Evolutionary conservation across 345 rosid species (phyloP), one percentile per base, ranked within the genome.

Genomic region (Boechera divaricarpa): DNA sequence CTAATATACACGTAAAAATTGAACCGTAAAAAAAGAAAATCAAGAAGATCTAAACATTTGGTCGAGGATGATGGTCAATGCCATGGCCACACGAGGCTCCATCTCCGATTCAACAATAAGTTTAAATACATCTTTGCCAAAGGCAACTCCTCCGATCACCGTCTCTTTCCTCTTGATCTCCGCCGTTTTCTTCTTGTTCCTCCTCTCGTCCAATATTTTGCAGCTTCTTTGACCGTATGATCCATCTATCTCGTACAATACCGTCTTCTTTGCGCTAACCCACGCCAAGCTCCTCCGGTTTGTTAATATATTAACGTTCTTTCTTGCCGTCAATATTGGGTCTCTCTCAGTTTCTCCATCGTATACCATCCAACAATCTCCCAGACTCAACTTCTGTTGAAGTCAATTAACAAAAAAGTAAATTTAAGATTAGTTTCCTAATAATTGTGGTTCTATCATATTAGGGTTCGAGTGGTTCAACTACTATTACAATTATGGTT

Each of bases 361-460:
- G 89, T 84, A 92, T 29, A 95, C 88, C 79, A 85, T 77, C 98
- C 99, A 92, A 70, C 80, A 83, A 58, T 92, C 98, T 63, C 85
- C 91, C 0, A 92, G 48, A 67, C 98, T 89, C 81, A 89, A 39
- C 82, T 83, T 91, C 98, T 92, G 83, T 16, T 67, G 16, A 52
- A 7, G n/a, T 33, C 24, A 5, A 55, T 54, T 11, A n/a, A 35
- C 13, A 54, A 61, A 11, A 3, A 67, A 5, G 6, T 4, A 3
- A 36, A 45, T 11, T 72, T n/a, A 32, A 49, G n/a, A 56, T 45
- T 41, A 45, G 52, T 60, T 56, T 38, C 44, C 24, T 60, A 28
- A 10, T 10, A 41, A 10, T 41, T 41, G 5, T 41, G 13, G 4
- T 2, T 10, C 12, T 33, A 9, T 21, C 24, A 21, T 21, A 21